Evolutionary conservation across 2,329 filamentous ascomycete species (phyloP), one percentile per base, ranked within the genome.

Genomic region (Leptographium flavum): DNA sequence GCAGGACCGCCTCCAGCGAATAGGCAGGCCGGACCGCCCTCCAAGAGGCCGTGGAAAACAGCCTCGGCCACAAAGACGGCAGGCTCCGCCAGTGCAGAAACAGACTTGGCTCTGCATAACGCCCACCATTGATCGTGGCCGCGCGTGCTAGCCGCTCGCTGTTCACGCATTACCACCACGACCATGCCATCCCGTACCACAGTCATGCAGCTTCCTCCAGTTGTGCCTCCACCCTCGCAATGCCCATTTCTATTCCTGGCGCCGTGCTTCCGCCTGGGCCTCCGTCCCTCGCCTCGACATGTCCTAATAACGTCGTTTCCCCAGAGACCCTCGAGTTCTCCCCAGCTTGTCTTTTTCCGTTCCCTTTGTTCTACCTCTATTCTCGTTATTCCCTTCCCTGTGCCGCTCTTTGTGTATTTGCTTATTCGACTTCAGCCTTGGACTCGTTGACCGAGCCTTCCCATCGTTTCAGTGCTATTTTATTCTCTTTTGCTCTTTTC

Each of bases 381-480:
- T 14, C 33, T 36, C 36, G 17, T 27, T 55, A 51, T 55, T 57
- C 57, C 61, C 56, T 52, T 56, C 58, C 58, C 50, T 42, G 50
- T 52, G 51, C 53, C 51, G 58, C 53, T 59, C 43, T 46, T 58
- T 55, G 53, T 53, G 56, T 55, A 51, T 54, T 55, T 40, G 39
- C 45, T 40, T 39, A 10, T 22, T 9, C 33, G n/a, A 19, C 9
- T 45, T n/a, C n/a, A 27, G 9, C 33, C 23, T 40, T 36, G 22
- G 58, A 60, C 64, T 67, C 63, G 66, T 67, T 63, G 66, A 66
- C 53, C 66, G 64, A 66, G 56, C 63, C 60, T 57, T 63, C 60
- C 63, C 57, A 58, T 68, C 63, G 55, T 63, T 50, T 45, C 21
- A 28, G 23, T 21, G 9, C 38, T 19, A 27, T 46, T 28, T 22